A percentile compares a stretch with the other conserved stretches of the same genome.
Evolutionary conservation across 2,329 filamentous ascomycete species (phyloP).

Genomic region (Aspergillus ochraceus): DNA sequence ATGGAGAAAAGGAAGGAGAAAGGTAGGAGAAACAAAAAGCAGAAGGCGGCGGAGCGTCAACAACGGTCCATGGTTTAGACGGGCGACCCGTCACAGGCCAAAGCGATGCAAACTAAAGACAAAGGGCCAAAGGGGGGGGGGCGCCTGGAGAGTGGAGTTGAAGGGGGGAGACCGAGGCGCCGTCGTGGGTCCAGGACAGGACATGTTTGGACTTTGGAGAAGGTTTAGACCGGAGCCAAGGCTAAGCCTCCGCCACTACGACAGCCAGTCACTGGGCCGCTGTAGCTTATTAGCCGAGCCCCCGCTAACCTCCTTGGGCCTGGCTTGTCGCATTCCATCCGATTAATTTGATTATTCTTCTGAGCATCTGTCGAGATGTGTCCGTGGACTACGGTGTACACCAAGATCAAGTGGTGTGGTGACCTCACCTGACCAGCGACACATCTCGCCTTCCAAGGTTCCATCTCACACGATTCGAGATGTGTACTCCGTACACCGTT

Average conservation of each 20-base stretch:
- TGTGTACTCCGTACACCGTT: no score
- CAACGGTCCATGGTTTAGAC: conserved; percentile 17
- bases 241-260: conserved; percentile 21
- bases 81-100: conserved; percentile 9
- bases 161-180: not conserved
- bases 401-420: no score
- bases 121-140: not conserved
- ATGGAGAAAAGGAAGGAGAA: not conserved
- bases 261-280: not conserved
- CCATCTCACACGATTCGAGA: no score
- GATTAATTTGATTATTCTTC: no score
- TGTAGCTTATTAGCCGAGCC: not conserved
- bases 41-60: conserved; percentile 12
- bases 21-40: conserved; percentile 17
- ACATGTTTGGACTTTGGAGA: not conserved
- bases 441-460: no score
- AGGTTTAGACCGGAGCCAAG: conserved; percentile 14
- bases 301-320: not conserved
- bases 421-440: no score
- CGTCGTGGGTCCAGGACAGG: not conserved
- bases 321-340: not conserved
- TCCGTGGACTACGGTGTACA: no score
- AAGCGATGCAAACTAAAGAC: no score
- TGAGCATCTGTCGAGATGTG: no score
- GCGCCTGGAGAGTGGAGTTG: not conserved